A percentile compares a stretch with the other conserved stretches of the same genome.
Evolutionary conservation across 495 filamentous ascomycete genomes (phyloP).

Genomic region (Niebla homalea): DNA sequence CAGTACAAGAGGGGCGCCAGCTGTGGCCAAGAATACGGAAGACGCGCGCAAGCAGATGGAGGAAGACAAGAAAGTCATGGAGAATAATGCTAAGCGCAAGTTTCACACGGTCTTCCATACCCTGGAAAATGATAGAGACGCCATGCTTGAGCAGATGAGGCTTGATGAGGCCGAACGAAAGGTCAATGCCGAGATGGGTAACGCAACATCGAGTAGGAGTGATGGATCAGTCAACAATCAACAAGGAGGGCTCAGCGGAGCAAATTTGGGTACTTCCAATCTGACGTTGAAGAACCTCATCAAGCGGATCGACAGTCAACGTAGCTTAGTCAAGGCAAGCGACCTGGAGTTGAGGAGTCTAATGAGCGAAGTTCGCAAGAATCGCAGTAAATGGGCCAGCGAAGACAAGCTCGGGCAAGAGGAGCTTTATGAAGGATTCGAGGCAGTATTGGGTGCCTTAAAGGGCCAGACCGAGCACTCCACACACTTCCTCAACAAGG

Average conservation of each 20-base stretch:
- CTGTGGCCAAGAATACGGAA: conserved; percentile 55
- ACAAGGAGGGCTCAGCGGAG: conserved; percentile 79
- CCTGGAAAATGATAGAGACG: conserved; percentile 82
- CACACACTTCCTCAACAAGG: conserved; percentile 75
- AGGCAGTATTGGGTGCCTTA: conserved; percentile 90
- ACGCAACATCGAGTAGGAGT: conserved; percentile 32
- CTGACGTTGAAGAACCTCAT: conserved; percentile 94
- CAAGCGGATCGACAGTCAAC: conserved; percentile 81
- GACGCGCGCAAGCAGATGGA: conserved; percentile 87
- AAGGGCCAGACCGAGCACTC: conserved; percentile 93
- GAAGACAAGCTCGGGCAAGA: conserved; percentile 96
- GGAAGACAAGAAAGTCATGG: conserved; percentile 83
- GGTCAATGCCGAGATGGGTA: conserved; percentile 79
- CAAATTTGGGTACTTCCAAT: conserved; percentile 93
- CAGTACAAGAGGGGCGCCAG: conserved; percentile 23
- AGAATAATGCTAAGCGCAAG: conserved; percentile 76
- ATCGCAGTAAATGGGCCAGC: conserved; percentile 95
- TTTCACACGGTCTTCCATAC: conserved; percentile 91
- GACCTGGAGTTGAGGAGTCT: conserved; percentile 83
- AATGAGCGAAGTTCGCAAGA: conserved; percentile 94
- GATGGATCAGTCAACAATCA: conserved; percentile 36
- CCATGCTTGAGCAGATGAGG: conserved; percentile 95
- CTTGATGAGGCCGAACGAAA: conserved; percentile 93
- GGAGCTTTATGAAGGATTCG: conserved; percentile 89
- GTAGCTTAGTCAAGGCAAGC: conserved; percentile 73